Base-by-base conservation (phyloP, 129 eudicot genomes). In the Centrapalus pauciflorus region DNA sequence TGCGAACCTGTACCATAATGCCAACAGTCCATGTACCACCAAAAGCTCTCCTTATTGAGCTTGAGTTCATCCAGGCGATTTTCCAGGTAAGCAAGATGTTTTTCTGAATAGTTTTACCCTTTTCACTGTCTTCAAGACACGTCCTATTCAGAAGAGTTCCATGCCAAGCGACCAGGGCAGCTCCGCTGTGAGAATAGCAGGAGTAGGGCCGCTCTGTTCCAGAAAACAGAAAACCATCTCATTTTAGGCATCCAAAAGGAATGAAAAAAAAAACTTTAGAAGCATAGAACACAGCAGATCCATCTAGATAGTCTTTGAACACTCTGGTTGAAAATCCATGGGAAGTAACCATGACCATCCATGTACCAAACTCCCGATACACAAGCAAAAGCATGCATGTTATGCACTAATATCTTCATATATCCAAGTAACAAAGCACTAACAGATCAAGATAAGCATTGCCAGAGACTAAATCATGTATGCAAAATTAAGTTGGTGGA, bases 21-120 rank as follows among this genome's bases (percentile, higher is more conserved):
- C 35, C 99, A 87, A 63, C 89, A 81, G 80, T 94, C 99, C 65
- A 86, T 88, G 68, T 94, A 94, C 97, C 99, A 94, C 99, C 99
- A 94, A 65, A 73, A 89, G 77, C 90, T 94, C 79, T 94, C 99
- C 68, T 81, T 89, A 54, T 73, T 79, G 24, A 94, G 95, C 12
- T 89, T 87, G 59, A 86, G 71, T 27, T 86, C 93, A 67, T 86
- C 97, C 38, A 94, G 51, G 1, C 99, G 93, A 3, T 79, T 69
- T 67, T 94, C 97, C 57, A 94, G 59, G 52, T 49, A 76, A 4
- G 84, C 90, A 54, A 94, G 95, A 27, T 97, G 96, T 56, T 94
- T 97, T 80, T 94, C 99, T n/a, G 0, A 48, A 16, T 17, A 48
- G 25, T 59, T 70, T 87, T n/a, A 81, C 95, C 95, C 95, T 72